These are phyloP conservation scores for Plasmodium ovale DNA, from an alignment of 169 alveolate species.

Conservation along the genomic window DNA sequence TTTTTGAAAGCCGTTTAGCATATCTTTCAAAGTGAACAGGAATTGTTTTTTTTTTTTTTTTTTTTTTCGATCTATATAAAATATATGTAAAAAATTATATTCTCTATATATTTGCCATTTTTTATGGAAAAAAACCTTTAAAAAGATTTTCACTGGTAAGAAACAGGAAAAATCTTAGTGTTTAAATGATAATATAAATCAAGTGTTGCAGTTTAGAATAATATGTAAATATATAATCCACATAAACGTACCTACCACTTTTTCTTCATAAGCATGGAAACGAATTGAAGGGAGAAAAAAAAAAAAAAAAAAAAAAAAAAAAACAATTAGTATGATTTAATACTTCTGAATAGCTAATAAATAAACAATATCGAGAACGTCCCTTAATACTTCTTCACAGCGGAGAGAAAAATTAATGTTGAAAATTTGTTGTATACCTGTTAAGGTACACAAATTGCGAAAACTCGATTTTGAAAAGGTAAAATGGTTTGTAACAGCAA, in stretches of 20 bases:
- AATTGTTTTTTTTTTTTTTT: no score
- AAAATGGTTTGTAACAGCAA: conserved; percentile 11
- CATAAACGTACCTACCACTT: background rate
- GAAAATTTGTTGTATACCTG: background rate
- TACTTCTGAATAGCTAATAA: background rate
- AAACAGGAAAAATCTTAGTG: no score
- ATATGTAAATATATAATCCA: no score
- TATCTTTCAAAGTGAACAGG: no score
- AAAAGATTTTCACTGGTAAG: no score
- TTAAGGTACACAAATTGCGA: conserved; percentile 8
- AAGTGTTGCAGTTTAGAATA: no score
- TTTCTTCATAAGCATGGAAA: background rate
- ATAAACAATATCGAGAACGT: background rate
- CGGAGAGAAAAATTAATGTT: conserved; percentile 24
- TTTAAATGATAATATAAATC: no score
- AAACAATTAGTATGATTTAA: background rate
- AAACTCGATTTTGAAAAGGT: background rate
- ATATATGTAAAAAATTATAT: no score
- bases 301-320: background rate
- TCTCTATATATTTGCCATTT: no score
- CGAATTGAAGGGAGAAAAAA: background rate
- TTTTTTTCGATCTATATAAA: no score
- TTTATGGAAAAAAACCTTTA: no score
- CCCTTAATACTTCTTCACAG: background rate
- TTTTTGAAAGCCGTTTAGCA: no score